A percentile compares a stretch with the other conserved stretches of the same genome.
Conservation (phyloP, 768 basidiomycete species). For the Russula olivacea region DNA sequence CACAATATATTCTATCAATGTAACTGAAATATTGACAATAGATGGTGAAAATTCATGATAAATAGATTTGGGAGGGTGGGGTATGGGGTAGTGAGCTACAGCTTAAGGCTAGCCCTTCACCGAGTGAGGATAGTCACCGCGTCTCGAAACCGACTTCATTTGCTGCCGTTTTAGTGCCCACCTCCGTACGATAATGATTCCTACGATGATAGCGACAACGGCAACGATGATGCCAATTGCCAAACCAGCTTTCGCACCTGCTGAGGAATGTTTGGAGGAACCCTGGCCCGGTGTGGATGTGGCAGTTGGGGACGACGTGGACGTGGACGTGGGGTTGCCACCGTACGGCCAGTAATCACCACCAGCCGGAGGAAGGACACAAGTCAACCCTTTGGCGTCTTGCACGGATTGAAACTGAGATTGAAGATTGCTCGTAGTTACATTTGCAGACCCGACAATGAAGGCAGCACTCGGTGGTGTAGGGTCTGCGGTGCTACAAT, state of each 20-base stretch:
- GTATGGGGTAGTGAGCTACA: background rate
- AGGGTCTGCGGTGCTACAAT: conserved; percentile 47
- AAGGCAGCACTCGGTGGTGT: conserved; percentile 55
- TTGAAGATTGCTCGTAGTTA: conserved; percentile 43
- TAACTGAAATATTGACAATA: background rate
- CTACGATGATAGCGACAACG: conserved; percentile 37
- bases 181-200: conserved; percentile 45
- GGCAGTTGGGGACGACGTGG: conserved; percentile 23
- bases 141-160: background rate
- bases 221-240: conserved; percentile 48
- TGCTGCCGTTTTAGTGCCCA: conserved; percentile 34
- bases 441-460: conserved; percentile 45
- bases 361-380: conserved; percentile 58
- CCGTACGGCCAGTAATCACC: conserved; percentile 73
- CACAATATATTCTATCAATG: background rate
- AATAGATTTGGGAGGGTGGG: background rate
- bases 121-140: background rate
- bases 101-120: conserved; percentile 4
- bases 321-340: conserved; percentile 35
- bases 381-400: conserved; percentile 55
- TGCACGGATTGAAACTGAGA: conserved; percentile 45
- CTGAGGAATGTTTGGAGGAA: conserved; percentile 24
- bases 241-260: conserved; percentile 42
- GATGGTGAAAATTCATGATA: background rate
- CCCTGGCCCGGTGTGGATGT: conserved; percentile 18